Base-by-base conservation (phyloP, 768 basidiomycete species). In the Termitomyces sp. region DNA sequence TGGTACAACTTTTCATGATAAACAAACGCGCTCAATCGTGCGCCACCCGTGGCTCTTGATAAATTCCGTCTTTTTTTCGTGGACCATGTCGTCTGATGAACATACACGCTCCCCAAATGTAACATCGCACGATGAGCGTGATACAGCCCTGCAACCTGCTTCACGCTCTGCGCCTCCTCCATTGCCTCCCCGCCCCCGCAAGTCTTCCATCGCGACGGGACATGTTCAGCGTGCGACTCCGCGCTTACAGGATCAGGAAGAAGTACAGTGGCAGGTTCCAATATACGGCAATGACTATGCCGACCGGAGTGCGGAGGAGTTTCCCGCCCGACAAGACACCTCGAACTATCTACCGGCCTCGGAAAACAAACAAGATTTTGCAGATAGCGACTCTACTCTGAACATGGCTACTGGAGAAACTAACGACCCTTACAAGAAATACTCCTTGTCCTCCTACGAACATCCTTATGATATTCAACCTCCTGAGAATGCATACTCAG, bases 381-480 rank as follows among this genome's bases (percentile, higher is more conserved):
- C 58, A 24, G 72, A 70, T 33, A 78, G 73, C 59, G 73, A 71
- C 55, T 63, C 63, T 8, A 82, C 81, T 2, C 64, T 81, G 26
- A 61, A 56, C 10, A 65, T 52, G 34, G 44, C 34, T 18, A 45
- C 54, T 41, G 36, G 57, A 26, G 62, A 64, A 49, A 60, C 59
- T 42, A 56, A 66, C 28, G 69, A 73, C 24, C 56, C 66, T n/a
- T 65, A 76, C 54, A 67, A 71, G 59, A 77, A 71, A 65, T 81
- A 74, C 56, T 75, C 81, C 0, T 66, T 84, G 46, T 80, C 83
- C 18, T 83, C 84, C 4, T 81, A 83, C 70, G 72, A 77, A 50
- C 84, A 87, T 60, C 84, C 85, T 10, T 79, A 85, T 60, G 82
- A 85, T 47, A 85, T 88, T 42, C 72, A 71, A 18, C 76, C 83